Evolutionary conservation across 257 asterid genomes (phyloP).

Genomic region (Solanum piurae): DNA sequence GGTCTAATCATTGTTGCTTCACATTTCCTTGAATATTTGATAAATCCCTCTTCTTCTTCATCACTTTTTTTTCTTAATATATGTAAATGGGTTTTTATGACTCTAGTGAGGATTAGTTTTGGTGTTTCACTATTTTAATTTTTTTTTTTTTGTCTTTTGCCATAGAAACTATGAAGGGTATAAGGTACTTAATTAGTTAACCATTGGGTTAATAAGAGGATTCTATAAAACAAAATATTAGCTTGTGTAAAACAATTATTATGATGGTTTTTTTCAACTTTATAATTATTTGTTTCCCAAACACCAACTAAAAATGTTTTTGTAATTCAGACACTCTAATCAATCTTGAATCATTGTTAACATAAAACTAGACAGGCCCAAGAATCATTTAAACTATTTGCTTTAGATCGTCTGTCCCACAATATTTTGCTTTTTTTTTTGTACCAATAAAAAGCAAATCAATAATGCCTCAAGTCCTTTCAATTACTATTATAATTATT

Average conservation of each 20-base stretch:
- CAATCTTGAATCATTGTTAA: not conserved
- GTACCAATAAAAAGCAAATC: not conserved
- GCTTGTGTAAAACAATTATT: not conserved
- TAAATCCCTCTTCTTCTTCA: not conserved
- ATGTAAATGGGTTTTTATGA: not conserved
- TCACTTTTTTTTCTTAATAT: too few relatives aligned
- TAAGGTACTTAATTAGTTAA: not conserved
- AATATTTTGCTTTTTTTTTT: not conserved
- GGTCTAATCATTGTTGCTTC: not conserved
- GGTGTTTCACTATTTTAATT: not conserved
- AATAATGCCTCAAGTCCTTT: not conserved
- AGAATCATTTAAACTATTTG: not conserved
- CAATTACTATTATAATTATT: not conserved
- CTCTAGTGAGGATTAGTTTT: not conserved
- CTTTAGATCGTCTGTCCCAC: not conserved
- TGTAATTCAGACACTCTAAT: not conserved
- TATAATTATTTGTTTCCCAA: conserved; percentile 4
- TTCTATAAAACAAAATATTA: not conserved
- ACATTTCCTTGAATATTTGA: not conserved
- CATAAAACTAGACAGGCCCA: not conserved
- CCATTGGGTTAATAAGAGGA: not conserved
- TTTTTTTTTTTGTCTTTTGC: not conserved
- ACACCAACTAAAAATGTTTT: conserved; percentile 5
- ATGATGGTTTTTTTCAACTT: not conserved
- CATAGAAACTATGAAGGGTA: not conserved